Conservation (phyloP, 345 rosid species). For the Aquilaria sinensis region DNA sequence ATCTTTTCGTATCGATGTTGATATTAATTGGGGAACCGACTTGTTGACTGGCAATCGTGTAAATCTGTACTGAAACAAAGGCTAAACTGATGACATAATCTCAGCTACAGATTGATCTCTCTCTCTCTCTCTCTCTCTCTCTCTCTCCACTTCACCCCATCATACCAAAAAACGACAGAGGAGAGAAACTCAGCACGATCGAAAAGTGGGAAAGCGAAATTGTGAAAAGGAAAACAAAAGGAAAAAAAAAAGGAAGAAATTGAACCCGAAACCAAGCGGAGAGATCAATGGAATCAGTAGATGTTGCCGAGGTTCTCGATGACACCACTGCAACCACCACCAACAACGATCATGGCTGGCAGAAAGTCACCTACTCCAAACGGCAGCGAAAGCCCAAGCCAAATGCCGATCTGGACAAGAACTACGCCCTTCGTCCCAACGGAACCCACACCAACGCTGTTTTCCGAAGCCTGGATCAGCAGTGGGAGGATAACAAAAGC, state of each 20-base stretch:
- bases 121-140: neutral
- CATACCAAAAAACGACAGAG: neutral
- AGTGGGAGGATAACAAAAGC: slow-evolving; percentile 43
- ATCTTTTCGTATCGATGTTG: too few species aligned
- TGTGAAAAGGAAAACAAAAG: neutral
- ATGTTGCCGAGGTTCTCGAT: slow-evolving; percentile 24
- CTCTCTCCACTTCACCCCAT: neutral
- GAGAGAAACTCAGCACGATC: neutral
- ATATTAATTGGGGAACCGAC: neutral
- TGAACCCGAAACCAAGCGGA: slow-evolving; percentile 24
- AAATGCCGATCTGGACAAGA: slow-evolving; percentile 17
- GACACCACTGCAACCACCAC: slow-evolving; percentile 13
- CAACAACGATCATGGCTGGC: slow-evolving; percentile 60
- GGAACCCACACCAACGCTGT: slow-evolving; percentile 29
- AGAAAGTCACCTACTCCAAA: slow-evolving; percentile 62
- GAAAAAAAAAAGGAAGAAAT: neutral
- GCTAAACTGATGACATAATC: neutral
- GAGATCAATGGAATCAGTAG: slow-evolving; percentile 20
- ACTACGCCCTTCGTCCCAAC: slow-evolving; percentile 7
- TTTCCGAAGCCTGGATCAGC: slow-evolving; percentile 43
- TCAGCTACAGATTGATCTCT: neutral
- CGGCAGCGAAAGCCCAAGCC: slow-evolving; percentile 48
- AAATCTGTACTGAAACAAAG: neutral
- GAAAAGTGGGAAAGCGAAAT: too few species aligned
- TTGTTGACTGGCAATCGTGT: neutral